Conservation (phyloP, 2,329 filamentous ascomycete species). For the Xylariales sp. region DNA sequence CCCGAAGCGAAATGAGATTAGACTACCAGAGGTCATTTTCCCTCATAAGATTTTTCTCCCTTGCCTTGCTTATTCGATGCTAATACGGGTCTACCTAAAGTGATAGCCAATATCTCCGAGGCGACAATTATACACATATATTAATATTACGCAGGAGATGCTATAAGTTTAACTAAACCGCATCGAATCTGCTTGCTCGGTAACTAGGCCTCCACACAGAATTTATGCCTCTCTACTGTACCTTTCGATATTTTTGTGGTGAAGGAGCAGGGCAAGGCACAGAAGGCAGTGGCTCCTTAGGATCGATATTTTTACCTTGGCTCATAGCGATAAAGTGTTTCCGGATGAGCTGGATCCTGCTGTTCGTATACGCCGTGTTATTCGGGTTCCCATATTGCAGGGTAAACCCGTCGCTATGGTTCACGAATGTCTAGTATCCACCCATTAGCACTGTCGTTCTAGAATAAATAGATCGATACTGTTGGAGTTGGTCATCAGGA, state of each 20-base stretch:
- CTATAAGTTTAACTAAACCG: neutral
- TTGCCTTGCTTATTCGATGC: too few relatives aligned
- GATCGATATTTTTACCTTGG: constrained; percentile 48
- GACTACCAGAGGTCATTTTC: too few relatives aligned
- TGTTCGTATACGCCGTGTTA: constrained; percentile 53
- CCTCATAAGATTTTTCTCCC: too few relatives aligned
- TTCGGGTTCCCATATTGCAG: constrained; percentile 59
- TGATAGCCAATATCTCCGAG: too few relatives aligned
- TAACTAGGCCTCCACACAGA: neutral
- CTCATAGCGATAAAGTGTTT: constrained; percentile 58
- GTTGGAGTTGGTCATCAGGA: neutral
- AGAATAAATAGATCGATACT: neutral
- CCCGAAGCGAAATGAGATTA: too few relatives aligned
- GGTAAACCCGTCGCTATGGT: constrained; percentile 59
- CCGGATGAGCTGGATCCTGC: constrained; percentile 55
- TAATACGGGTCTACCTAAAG: too few relatives aligned
- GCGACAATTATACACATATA: too few relatives aligned
- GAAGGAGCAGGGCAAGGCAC: constrained; percentile 54
- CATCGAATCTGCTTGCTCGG: neutral
- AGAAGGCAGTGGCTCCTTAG: constrained; percentile 51
- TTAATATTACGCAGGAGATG: too few relatives aligned
- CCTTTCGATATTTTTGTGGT: neutral
- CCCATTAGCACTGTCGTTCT: neutral
- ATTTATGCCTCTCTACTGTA: neutral
- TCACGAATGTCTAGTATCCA: constrained; percentile 53